Percentiles rank a stretch among this genome's conserved stretches.
Evolutionary conservation across 805 yeast genomes (phyloP).

Genomic region (Kuraishia piskuri): DNA sequence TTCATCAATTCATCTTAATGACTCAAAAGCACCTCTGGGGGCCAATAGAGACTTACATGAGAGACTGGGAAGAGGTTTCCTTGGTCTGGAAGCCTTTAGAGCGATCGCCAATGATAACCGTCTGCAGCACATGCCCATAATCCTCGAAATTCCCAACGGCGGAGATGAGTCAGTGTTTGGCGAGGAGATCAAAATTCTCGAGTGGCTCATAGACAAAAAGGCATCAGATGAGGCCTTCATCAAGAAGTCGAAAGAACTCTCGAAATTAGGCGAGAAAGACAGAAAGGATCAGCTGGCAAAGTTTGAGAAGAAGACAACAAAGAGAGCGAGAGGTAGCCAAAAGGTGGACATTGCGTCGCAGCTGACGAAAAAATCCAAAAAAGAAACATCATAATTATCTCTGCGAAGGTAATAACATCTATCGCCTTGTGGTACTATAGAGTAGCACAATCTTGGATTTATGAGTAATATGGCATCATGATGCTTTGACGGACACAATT

Average conservation of each 20-base stretch:
- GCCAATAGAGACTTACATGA: slow-evolving; percentile 91
- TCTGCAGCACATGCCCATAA: slow-evolving; percentile 61
- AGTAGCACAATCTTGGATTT: not conserved
- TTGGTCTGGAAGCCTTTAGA: slow-evolving; percentile 82
- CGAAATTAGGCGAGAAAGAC: slow-evolving; percentile 54
- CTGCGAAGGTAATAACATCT: not conserved
- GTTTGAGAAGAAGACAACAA: slow-evolving; percentile 45
- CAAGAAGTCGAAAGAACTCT: slow-evolving; percentile 39
- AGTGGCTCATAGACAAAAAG: slow-evolving; percentile 62
- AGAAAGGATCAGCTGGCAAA: slow-evolving; percentile 63
- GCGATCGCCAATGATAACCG: slow-evolving; percentile 61
- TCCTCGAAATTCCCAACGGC: slow-evolving; percentile 80
- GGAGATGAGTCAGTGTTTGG: slow-evolving; percentile 63
- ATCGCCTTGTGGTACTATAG: too few species aligned
- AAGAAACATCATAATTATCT: not conserved
- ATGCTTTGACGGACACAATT: not conserved
- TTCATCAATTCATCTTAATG: slow-evolving; percentile 81
- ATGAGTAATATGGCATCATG: not conserved
- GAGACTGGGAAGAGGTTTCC: slow-evolving; percentile 77
- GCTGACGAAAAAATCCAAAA: slow-evolving; percentile 1
- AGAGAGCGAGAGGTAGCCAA: slow-evolving; percentile 11
- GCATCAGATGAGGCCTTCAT: slow-evolving; percentile 47
- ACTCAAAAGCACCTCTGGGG: slow-evolving; percentile 88
- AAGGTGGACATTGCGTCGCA: slow-evolving; percentile 7
- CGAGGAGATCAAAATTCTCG: slow-evolving; percentile 73